Conservation (phyloP, 2,329 filamentous ascomycete genomes). For the Aspergillus fumigatus region DNA sequence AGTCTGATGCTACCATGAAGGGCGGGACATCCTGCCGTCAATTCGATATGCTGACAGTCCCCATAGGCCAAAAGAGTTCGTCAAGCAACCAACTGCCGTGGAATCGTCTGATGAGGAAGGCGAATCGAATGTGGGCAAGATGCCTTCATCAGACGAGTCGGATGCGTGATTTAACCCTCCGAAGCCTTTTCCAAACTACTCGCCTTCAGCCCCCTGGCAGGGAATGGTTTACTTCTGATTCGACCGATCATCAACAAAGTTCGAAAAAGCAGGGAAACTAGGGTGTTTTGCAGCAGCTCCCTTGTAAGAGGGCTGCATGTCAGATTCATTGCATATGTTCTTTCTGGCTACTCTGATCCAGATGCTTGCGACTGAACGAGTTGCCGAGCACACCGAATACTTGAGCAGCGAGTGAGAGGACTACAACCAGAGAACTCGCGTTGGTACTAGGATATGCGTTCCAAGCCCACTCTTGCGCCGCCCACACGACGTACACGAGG, state of each 20-base stretch:
- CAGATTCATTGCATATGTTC: conserved; percentile 19
- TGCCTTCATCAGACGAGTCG: conserved; percentile 78
- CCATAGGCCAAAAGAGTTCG: conserved; percentile 72
- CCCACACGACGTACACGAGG: conserved; percentile 66
- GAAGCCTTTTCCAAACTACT: background rate
- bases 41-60: conserved; percentile 9
- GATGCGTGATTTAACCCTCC: conserved; percentile 51
- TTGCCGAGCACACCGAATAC: conserved; percentile 57
- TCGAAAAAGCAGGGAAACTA: background rate
- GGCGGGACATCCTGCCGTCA: background rate
- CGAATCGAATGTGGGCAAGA: conserved; percentile 74
- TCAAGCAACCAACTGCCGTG: conserved; percentile 56
- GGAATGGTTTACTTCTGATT: background rate
- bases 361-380: conserved; percentile 16
- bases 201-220: background rate
- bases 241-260: background rate
- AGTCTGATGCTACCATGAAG: conserved; percentile 11
- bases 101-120: conserved; percentile 71
- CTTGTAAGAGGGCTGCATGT: background rate
- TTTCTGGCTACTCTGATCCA: conserved; percentile 15
- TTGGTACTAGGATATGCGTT: conserved; percentile 83
- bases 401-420: conserved; percentile 64
- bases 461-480: conserved; percentile 85
- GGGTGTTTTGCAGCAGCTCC: background rate
- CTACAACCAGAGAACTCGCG: conserved; percentile 61